Base-by-base conservation (phyloP, 352 stramenopile species). In the Salisapilia sapeloensis region DNA sequence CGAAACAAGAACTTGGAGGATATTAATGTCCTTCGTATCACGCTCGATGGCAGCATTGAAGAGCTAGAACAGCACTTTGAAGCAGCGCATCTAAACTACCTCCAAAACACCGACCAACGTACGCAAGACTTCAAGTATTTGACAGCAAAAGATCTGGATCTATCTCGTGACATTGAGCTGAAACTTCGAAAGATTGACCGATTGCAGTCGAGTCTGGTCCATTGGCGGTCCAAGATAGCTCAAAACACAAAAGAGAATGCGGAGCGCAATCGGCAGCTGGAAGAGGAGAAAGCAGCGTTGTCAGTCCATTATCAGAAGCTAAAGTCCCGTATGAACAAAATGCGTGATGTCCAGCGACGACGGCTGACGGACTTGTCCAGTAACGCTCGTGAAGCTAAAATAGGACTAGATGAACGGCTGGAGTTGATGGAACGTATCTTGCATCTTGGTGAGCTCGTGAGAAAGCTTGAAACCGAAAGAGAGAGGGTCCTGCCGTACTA, bases 41-140 rank as follows among this genome's bases (percentile, higher is more conserved):
- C 75, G 6, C 56, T 97, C 1, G 87, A 97, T 48, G 50, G 46
- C 40, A 91, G 72, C 41, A 95, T 96, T 31, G 78, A 96, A 46
- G 80, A 96, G 40, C 61, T 97, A 2, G 86, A 96, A 49, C 72
- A 95, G 50, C 64, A 96, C 45, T 96, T 97, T 40, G 82, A 96
- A 57, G 81, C 70, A 1, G 83, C 77, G 6, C 83, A 95, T 38
- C 48, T 95, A 11, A 89, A 83, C 42, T 95, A 93, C 48, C 38
- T 93, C 11, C 69, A 96, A 46, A 95, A 93, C 45, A 97, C 86
- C 24, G 83, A 96, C 54, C 74, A 94, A 27, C 76, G 77, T 27
- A 95, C 82, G 15, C 75, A 91, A 34, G 79, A 96, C 32, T 97
- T 96, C 50, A 94, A 96, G 64, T 89, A 95, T 49, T 52, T 96